phyloP scores from a whole-genome alignment of 1,284 basidiomycete species.

The Sanguinoderma infundibulare region DNA sequence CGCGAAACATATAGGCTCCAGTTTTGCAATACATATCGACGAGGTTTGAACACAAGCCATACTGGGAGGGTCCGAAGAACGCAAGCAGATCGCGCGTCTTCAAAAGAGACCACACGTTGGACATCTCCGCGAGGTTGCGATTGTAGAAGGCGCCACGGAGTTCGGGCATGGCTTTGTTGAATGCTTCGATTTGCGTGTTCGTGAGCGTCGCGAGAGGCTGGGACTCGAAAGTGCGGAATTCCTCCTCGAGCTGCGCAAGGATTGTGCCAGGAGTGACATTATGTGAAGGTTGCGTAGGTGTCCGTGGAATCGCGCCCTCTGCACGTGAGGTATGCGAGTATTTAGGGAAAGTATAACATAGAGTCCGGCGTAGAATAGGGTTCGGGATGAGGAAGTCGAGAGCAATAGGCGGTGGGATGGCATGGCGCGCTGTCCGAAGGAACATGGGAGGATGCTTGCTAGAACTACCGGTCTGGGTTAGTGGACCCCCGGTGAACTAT shows the following conservation, averaged over 20 bases:
- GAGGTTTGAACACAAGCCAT: constrained; percentile 43
- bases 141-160: constrained; percentile 20
- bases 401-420: constrained; percentile 20
- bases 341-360: background rate
- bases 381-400: constrained; percentile 35
- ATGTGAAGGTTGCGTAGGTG: constrained; percentile 1
- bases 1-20: constrained; percentile 26
- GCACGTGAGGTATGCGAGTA: background rate
- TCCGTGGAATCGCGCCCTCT: background rate
- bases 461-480: background rate
- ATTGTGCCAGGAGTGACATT: constrained; percentile 8
- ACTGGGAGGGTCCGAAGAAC: constrained; percentile 46
- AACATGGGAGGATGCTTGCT: constrained; percentile 18
- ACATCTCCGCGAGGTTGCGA: constrained; percentile 28
- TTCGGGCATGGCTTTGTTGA: constrained; percentile 21
- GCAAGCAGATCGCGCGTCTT: constrained; percentile 46
- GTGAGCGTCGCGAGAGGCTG: constrained; percentile 14
- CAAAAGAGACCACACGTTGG: constrained; percentile 49
- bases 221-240: constrained; percentile 13
- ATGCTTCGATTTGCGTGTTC: constrained; percentile 17
- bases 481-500: background rate
- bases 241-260: constrained; percentile 12
- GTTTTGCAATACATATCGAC: constrained; percentile 36
- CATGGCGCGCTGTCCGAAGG: constrained; percentile 21
- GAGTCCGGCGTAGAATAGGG: constrained; percentile 3